Evolutionary conservation across 2,329 filamentous ascomycete species (phyloP), one percentile per base, ranked within the genome.

Genomic region (Geosmithia morbida): DNA sequence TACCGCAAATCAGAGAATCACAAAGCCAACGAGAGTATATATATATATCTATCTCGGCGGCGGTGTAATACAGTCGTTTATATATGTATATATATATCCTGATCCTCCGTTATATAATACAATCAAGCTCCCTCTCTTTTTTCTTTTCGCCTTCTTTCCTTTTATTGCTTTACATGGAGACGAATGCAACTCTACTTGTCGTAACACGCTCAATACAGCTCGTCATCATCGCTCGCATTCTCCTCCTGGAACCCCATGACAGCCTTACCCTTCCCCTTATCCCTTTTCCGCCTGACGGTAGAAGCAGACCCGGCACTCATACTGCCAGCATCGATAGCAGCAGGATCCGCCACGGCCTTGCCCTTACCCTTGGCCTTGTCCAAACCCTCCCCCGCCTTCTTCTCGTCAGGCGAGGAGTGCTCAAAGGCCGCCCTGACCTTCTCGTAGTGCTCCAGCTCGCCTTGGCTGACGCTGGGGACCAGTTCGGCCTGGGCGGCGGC

Each of bases 361-460:
- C 52, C 61, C 42, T 63, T 65, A 1, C 65, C 67, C 44, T 62
- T 61, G 14, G 22, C 8, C 4, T 26, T n/a, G n/a, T n/a, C n/a
- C n/a, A n/a, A n/a, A n/a, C n/a, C n/a, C 22, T 26, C 8, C 54
- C 56, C 46, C 57, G 67, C 64, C 20, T 67, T 66, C 14, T 57
- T 58, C 2, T 54, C 54, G 1, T 50, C 59, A 10, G 83, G 83
- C 7, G 17, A 83, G n/a, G 17, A 30, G 8, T 37, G 17, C 59
- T 98, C 92, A 58, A 98, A 98, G 17, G 79, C 77, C 17, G 75
- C 79, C 40, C 92, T 73, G 6, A 98, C 90, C 1, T 76, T 70
- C 59, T 95, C 86, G 56, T 97, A 98, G 60, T 98, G 92, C 44
- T 83, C 77, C 41, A 98, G 68, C 66, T 98, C 92, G 51, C 94